Evolutionary conservation across 257 asterid genomes (phyloP).

Genomic region (Forsythia viridissima): DNA sequence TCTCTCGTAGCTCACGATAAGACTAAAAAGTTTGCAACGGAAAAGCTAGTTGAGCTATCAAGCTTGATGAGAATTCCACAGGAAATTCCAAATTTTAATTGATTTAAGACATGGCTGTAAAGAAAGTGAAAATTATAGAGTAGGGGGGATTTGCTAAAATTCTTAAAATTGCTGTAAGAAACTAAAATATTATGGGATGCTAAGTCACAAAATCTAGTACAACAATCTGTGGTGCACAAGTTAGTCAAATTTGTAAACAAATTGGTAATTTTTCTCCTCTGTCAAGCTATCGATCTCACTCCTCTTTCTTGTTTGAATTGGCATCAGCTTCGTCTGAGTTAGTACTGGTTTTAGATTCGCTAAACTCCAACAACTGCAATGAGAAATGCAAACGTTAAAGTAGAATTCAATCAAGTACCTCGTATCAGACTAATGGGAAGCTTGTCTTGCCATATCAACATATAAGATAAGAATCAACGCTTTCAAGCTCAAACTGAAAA

Average conservation of each 20-base stretch:
- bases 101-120: neutral
- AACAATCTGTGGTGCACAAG: neutral
- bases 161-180: neutral
- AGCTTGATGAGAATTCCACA: too few species aligned
- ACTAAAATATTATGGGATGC: neutral
- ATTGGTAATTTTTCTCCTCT: neutral
- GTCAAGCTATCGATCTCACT: neutral
- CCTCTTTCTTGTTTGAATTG: neutral
- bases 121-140: neutral
- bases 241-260: neutral
- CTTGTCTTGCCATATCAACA: neutral
- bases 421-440: neutral
- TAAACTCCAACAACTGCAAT: neutral
- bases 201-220: constrained; percentile 14
- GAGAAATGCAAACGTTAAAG: neutral
- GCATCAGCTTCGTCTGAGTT: neutral
- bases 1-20: too few species aligned
- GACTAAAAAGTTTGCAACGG: too few species aligned
- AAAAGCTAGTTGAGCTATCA: too few species aligned
- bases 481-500: neutral
- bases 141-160: neutral
- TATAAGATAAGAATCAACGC: neutral
- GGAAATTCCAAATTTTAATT: neutral
- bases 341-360: neutral
- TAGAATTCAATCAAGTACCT: neutral